Percentiles rank a stretch among this genome's conserved stretches.
Evolutionary conservation across 306 rosid genomes (phyloP).

Genomic region (Medicago truncatula): MtrunA17r5.0-ANR NC_053042.1:46876001-46876500

Average conservation of each 20-base stretch:
- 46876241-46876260: no score
- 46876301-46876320: no score
- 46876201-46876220: no score
- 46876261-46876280: no score
- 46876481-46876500: slow-evolving; percentile 85
- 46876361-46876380: no score
- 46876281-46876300: no score
- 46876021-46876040: slow-evolving; percentile 80
- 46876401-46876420: slow-evolving; percentile 34
- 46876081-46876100: slow-evolving; percentile 66
- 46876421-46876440: slow-evolving; percentile 89
- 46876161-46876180: no score
- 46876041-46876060: slow-evolving; percentile 86
- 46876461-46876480: slow-evolving; percentile 87
- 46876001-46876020: slow-evolving; percentile 86
- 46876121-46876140: not conserved
- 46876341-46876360: no score
- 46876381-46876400: not conserved
- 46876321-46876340: no score
- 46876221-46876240: no score
- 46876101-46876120: slow-evolving; percentile 17
- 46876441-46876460: slow-evolving; percentile 98
- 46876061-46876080: slow-evolving; percentile 94
- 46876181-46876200: no score
- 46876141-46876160: no score